These are phyloP conservation scores for Trichoderma atroviride DNA, from an alignment of 2,329 filamentous ascomycete genomes.

Conservation along the genomic window DNA sequence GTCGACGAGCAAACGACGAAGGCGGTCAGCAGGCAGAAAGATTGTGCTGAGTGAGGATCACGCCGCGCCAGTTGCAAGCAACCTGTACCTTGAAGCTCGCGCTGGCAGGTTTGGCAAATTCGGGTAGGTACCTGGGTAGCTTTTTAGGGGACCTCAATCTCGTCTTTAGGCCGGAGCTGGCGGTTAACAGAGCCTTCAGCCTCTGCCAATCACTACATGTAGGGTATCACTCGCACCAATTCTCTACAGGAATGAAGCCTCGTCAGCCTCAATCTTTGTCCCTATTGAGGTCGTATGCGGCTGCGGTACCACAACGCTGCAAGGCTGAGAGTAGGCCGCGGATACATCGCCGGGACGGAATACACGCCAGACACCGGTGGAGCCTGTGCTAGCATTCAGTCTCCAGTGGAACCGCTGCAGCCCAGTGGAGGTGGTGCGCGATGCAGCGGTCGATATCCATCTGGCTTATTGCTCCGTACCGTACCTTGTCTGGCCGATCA, in stretches of 20 bases:
- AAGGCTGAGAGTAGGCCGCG: constrained; percentile 18
- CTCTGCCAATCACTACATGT: not conserved
- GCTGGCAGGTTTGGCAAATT: not conserved
- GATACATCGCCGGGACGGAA: not conserved
- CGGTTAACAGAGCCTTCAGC: not conserved
- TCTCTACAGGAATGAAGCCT: not conserved
- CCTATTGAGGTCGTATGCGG: not conserved
- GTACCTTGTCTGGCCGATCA: constrained; percentile 15
- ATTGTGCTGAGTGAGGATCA: not conserved
- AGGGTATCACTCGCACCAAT: not conserved
- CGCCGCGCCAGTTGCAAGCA: not conserved
- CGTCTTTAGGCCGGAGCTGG: not conserved
- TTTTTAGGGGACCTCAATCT: constrained; percentile 17
- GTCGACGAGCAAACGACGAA: not conserved
- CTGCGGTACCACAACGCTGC: constrained; percentile 12
- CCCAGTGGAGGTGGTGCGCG: constrained; percentile 21
- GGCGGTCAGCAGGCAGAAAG: constrained; percentile 27
- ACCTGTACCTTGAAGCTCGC: not conserved
- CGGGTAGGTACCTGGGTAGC: not conserved
- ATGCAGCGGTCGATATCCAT: constrained; percentile 9
- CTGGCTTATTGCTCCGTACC: constrained; percentile 1
- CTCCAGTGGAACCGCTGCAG: constrained; percentile 24
- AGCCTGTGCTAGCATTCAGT: constrained; percentile 1
- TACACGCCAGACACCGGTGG: constrained; percentile 3
- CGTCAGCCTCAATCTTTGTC: not conserved